Evolutionary conservation across 208 protist species (phyloP).

Genomic region (Acanthamoeba castellanii): DNA sequence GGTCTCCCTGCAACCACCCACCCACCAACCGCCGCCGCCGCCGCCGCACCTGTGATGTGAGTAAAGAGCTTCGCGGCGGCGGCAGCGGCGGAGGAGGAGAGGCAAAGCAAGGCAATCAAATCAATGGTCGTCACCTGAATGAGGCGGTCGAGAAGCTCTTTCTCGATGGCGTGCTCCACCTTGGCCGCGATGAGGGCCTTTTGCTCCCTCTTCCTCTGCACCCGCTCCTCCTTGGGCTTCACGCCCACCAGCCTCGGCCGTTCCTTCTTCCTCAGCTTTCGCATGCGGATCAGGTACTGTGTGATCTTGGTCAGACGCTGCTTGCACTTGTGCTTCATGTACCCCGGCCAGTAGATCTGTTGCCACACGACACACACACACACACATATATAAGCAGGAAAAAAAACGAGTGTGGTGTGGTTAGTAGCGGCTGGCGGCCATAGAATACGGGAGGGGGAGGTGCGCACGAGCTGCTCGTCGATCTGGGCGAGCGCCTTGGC

Average conservation of each 20-base stretch:
- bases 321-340: slow-evolving; percentile 96
- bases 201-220: slow-evolving; percentile 95
- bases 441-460: neutral
- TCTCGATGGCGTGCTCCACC: slow-evolving; percentile 97
- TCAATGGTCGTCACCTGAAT: slow-evolving; percentile 87
- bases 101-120: neutral
- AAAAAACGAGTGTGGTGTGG: no score
- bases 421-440: no score
- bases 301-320: slow-evolving; percentile 98
- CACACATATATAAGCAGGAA: no score
- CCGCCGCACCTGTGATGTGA: no score
- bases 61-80: no score
- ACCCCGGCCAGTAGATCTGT: slow-evolving; percentile 95
- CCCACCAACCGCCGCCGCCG: no score
- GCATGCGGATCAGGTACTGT: slow-evolving; percentile 98
- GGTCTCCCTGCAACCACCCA: slow-evolving; percentile 6
- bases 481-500: slow-evolving; percentile 91
- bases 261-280: slow-evolving; percentile 94
- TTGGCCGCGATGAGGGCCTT: slow-evolving; percentile 97
- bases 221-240: slow-evolving; percentile 97
- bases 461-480: slow-evolving; percentile 93
- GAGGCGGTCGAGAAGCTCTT: slow-evolving; percentile 97
- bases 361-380: neutral
- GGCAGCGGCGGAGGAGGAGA: neutral
- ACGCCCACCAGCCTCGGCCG: slow-evolving; percentile 96